Evolutionary conservation across 352 stramenopile genomes (phyloP).

Genomic region (Phytophthora uliginosa): DNA sequence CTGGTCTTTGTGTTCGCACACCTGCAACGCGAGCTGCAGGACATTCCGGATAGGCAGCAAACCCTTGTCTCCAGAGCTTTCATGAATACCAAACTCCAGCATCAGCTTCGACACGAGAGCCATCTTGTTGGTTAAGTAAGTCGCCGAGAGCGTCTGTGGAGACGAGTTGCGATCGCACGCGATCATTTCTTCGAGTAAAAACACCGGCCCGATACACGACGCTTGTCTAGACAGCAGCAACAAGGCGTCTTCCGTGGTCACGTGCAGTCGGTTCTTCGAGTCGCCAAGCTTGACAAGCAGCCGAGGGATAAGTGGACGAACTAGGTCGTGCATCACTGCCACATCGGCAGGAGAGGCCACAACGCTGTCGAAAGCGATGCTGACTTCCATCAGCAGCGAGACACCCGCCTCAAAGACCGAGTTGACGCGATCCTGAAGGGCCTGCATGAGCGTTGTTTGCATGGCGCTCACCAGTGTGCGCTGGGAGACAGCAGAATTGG

Average conservation of each 20-base stretch:
- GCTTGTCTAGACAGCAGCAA: constrained; percentile 75
- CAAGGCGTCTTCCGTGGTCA: constrained; percentile 80
- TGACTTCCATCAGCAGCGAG: constrained; percentile 77
- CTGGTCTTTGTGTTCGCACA: constrained; percentile 81
- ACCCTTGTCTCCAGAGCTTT: constrained; percentile 46
- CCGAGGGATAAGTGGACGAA: constrained; percentile 76
- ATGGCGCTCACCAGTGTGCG: constrained; percentile 44
- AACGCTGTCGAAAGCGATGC: constrained; percentile 59
- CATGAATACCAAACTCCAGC: constrained; percentile 81
- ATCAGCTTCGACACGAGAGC: constrained; percentile 77
- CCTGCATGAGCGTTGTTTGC: constrained; percentile 65
- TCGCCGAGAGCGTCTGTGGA: constrained; percentile 56
- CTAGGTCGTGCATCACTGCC: constrained; percentile 53
- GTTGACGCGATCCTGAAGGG: constrained; percentile 83
- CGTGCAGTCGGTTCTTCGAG: constrained; percentile 76
- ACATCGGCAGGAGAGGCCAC: constrained; percentile 33
- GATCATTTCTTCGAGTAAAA: constrained; percentile 84
- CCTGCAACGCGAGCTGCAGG: constrained; percentile 70
- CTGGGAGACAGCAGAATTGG: constrained; percentile 1
- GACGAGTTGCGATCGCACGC: constrained; percentile 71
- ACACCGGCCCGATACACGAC: constrained; percentile 64
- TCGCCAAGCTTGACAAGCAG: constrained; percentile 83
- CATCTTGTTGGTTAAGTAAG: constrained; percentile 81
- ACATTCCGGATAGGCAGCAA: constrained; percentile 73
- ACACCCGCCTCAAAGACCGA: constrained; percentile 82